phyloP scores from a whole-genome alignment of 441 rosid genomes.

The Pelargonium cotyledonis region DNA sequence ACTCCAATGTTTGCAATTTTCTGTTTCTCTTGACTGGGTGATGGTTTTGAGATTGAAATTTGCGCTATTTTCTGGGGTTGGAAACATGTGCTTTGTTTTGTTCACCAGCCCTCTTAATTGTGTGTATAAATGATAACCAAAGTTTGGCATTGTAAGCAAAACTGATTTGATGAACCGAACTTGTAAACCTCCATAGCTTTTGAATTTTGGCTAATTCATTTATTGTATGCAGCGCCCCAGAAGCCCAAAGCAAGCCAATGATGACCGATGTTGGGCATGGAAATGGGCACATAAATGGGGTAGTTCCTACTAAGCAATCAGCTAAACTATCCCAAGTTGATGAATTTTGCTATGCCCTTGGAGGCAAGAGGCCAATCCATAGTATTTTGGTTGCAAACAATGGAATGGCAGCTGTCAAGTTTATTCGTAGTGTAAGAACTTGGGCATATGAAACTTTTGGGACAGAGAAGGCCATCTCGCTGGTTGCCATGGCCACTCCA shows the following conservation, averaged over 20 bases:
- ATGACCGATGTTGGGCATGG: conserved; percentile 39
- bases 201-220: background rate
- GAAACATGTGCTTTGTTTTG: background rate
- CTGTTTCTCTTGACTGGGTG: conserved; percentile 3
- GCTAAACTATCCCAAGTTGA: conserved; percentile 62
- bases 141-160: background rate
- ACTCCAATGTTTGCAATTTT: background rate
- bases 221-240: conserved; percentile 49
- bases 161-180: conserved; percentile 2
- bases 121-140: background rate
- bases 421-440: conserved; percentile 86
- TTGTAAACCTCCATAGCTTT: background rate
- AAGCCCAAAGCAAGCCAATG: conserved; percentile 42
- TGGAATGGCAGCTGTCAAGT: conserved; percentile 99
- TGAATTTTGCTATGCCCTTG: conserved; percentile 75
- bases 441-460: conserved; percentile 99
- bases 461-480: conserved; percentile 80
- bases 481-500: conserved; percentile 99
- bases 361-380: conserved; percentile 80
- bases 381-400: conserved; percentile 93
- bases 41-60: background rate
- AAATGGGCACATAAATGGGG: conserved; percentile 51
- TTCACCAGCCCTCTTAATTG: background rate
- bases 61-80: background rate
- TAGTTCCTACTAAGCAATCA: conserved; percentile 49